Percentiles rank a stretch among this genome's conserved stretches.
phyloP scores from a whole-genome alignment of 1,284 basidiomycete species.

The Sanguinoderma infundibulare region DNA sequence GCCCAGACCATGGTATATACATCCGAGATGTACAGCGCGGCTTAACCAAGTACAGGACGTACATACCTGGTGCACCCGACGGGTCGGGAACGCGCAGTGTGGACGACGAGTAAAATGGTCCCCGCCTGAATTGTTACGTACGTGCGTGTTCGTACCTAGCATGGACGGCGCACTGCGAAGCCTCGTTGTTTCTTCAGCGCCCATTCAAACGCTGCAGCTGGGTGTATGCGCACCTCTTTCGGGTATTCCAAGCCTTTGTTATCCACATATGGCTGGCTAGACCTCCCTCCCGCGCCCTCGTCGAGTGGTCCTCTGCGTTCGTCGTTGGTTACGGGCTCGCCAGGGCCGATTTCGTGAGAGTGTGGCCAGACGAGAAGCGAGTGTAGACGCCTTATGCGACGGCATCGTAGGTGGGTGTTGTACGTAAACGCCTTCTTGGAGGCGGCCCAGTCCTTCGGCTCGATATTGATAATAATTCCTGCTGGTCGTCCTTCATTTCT shows the following conservation, averaged over 20 bases:
- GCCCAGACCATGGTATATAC: slow-evolving; percentile 27
- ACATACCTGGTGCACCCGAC: neutral
- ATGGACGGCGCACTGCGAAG: neutral
- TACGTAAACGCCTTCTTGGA: neutral
- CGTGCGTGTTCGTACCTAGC: neutral
- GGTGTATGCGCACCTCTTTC: too few relatives aligned
- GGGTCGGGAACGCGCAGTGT: neutral
- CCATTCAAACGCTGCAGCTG: neutral
- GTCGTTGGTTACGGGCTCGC: neutral
- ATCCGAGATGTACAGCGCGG: slow-evolving; percentile 7
- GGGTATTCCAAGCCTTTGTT: too few relatives aligned
- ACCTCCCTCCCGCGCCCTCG: neutral
- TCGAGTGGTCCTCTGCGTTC: neutral
- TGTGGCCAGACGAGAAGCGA: neutral
- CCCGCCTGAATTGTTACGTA: neutral
- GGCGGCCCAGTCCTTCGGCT: neutral
- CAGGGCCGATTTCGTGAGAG: neutral
- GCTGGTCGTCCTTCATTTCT: neutral
- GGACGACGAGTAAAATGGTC: neutral
- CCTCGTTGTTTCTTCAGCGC: neutral
- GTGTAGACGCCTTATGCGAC: neutral
- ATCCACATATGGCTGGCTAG: too few relatives aligned
- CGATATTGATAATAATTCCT: neutral
- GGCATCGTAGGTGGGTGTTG: neutral
- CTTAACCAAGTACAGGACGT: neutral